Percentiles rank a stretch among this genome's conserved stretches.
phyloP scores from a whole-genome alignment of 164 flowering plant genomes.

The Taxillus chinensis region DNA sequence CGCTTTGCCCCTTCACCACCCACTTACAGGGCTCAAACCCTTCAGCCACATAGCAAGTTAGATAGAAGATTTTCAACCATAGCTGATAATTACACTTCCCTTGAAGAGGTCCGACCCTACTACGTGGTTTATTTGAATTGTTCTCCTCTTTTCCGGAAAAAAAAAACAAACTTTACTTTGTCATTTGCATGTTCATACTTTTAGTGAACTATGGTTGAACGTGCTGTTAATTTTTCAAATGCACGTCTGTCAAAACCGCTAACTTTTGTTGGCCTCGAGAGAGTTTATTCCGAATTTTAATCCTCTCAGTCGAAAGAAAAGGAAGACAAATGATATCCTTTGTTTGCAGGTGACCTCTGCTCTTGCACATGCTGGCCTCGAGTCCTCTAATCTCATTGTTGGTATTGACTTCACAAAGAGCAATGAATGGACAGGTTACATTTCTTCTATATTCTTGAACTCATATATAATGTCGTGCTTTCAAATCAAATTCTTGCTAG shows the following conservation, averaged over 20 bases:
- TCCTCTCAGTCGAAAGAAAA: too few relatives aligned
- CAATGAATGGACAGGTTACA: slow-evolving; percentile 56
- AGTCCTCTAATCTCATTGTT: slow-evolving; percentile 56
- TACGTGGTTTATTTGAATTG: too few relatives aligned
- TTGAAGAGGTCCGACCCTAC: slow-evolving; percentile 27
- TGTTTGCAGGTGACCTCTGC: slow-evolving; percentile 39
- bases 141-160: too few relatives aligned
- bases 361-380: slow-evolving; percentile 45
- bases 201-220: too few relatives aligned
- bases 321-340: background rate
- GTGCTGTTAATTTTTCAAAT: too few relatives aligned
- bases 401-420: slow-evolving; percentile 69
- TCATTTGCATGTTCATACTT: background rate
- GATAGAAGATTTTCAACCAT: slow-evolving; percentile 35
- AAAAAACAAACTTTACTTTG: background rate
- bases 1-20: slow-evolving; percentile 1
- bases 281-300: too few relatives aligned
- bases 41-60: slow-evolving; percentile 13
- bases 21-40: slow-evolving; percentile 13
- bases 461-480: background rate
- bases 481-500: background rate
- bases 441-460: background rate
- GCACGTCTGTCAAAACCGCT: too few relatives aligned
- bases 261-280: too few relatives aligned
- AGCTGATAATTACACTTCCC: slow-evolving; percentile 27